phyloP scores from a whole-genome alignment of 768 basidiomycete genomes.

The Suillus paluster region DNA sequence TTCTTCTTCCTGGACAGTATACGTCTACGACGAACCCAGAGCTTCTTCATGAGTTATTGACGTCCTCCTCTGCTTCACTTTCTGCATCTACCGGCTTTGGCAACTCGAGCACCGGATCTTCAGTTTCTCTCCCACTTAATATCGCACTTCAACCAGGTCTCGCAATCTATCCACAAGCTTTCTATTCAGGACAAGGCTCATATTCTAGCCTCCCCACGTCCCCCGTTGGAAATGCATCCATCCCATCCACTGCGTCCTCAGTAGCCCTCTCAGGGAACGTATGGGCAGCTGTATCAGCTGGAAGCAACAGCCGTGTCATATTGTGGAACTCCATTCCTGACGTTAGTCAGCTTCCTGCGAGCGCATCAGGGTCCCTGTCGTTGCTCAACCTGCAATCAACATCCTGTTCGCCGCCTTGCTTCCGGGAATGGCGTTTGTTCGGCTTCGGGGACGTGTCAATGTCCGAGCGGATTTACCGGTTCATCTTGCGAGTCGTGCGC shows the following conservation, averaged over 20 bases:
- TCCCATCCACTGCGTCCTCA: conserved; percentile 58
- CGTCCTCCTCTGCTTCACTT: conserved; percentile 63
- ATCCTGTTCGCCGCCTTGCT: conserved; percentile 76
- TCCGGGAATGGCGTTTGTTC: conserved; percentile 76
- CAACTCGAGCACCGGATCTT: conserved; percentile 49
- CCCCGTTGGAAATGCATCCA: conserved; percentile 50
- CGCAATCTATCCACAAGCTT: conserved; percentile 60
- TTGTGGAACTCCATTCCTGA: conserved; percentile 85
- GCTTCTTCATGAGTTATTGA: conserved; percentile 69
- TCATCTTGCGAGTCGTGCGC: conserved; percentile 80
- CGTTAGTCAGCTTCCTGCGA: conserved; percentile 64
- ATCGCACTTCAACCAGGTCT: conserved; percentile 71
- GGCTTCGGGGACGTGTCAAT: conserved; percentile 69
- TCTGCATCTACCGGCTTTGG: conserved; percentile 66
- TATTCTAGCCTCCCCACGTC: conserved; percentile 61
- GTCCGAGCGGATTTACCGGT: conserved; percentile 76
- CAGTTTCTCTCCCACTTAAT: conserved; percentile 66
- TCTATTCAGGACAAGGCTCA: conserved; percentile 68
- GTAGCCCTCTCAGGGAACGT: conserved; percentile 70
- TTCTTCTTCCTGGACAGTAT: conserved; percentile 80
- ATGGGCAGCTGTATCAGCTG: conserved; percentile 67
- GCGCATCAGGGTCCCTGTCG: conserved; percentile 51
- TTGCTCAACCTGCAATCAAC: conserved; percentile 75
- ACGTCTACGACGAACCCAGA: conserved; percentile 71
- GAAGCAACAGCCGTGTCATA: conserved; percentile 62